Base-by-base conservation (phyloP, 2,329 filamentous ascomycete species). In the Aspergillus persii region DNA sequence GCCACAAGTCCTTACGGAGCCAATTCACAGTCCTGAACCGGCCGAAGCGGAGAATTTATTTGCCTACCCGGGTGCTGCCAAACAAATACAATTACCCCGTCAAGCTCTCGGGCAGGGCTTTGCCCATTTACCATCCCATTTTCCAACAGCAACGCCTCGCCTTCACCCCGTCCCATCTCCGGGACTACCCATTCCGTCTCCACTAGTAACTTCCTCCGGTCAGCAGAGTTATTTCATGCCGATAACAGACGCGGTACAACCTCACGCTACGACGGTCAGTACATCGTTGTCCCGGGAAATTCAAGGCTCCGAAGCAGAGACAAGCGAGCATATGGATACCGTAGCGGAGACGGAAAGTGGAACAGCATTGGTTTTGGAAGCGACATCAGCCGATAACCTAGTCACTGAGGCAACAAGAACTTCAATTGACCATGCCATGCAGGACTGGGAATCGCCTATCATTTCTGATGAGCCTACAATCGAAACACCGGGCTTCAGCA, bases 121-220 rank as follows among this genome's bases (percentile, higher is more conserved):
- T 12, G 33, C 44, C 8, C 47, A 52, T 39, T 36, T 59, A 36
- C n/a, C 41, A 12, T 51, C 57, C 12, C 62, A 68, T 46, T 57
- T 68, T 33, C 70, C 69, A 29, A 72, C 66, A 26, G 69, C 74
- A 27, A 76, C 76, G 11, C 77, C 76, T 9, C 72, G 72, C 12
- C 66, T 79, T 23, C 66, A 69, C 30, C 77, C 76, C 15, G 63
- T 77, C 39, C 68, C 72, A 41, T 79, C 77, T 26, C 72, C 76
- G 9, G 74, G 72, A 6, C 69, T 78, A 39, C 73, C 76, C 9
- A 64, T 74, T 47, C 73, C 77, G 6, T 79, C 77, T 27, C 75
- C 77, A 12, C 62, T 79, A 27, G 61, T 74, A 33, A 67, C 70
- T 30, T 63, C 72, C 15, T 61, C 64, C 44, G 65, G 63, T 54